Evolutionary conservation across 2,329 filamentous ascomycete genomes (phyloP).

Genomic region (Dactylellina drechsleri): DNA sequence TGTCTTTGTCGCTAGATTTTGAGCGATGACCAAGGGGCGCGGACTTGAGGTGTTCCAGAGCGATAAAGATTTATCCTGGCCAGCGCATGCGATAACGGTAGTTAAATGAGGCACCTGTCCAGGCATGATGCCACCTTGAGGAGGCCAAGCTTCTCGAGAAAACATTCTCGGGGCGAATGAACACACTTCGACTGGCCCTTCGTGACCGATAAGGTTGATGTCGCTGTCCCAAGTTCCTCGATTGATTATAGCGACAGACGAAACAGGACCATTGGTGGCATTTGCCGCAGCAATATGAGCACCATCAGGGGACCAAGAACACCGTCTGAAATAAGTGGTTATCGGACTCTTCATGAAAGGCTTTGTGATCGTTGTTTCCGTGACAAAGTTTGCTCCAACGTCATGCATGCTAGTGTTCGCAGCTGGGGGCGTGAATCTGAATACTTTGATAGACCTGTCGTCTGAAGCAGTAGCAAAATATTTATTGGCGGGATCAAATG

Average conservation of each 20-base stretch:
- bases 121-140: constrained; percentile 61
- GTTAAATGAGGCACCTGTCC: constrained; percentile 67
- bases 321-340: constrained; percentile 95
- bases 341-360: constrained; percentile 92
- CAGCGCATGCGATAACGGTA: constrained; percentile 95
- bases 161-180: constrained; percentile 95
- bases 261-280: constrained; percentile 95
- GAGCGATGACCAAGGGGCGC: constrained; percentile 85
- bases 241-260: constrained; percentile 94
- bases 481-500: constrained; percentile 98
- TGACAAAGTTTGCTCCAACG: constrained; percentile 93
- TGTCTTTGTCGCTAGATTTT: constrained; percentile 88
- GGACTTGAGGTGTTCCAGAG: constrained; percentile 98
- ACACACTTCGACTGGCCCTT: constrained; percentile 96
- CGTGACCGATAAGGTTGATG: constrained; percentile 96
- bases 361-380: constrained; percentile 87
- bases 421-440: constrained; percentile 88
- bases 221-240: constrained; percentile 93
- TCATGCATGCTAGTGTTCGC: constrained; percentile 94
- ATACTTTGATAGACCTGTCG: constrained; percentile 95
- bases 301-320: constrained; percentile 97
- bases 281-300: constrained; percentile 97
- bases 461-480: constrained; percentile 99
- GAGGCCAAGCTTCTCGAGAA: constrained; percentile 71
- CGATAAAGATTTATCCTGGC: constrained; percentile 94